Evolutionary conservation across 148 eudicot genomes (phyloP), one percentile per base, ranked within the genome.

Genomic region (Fagopyrum esculentum): DNA sequence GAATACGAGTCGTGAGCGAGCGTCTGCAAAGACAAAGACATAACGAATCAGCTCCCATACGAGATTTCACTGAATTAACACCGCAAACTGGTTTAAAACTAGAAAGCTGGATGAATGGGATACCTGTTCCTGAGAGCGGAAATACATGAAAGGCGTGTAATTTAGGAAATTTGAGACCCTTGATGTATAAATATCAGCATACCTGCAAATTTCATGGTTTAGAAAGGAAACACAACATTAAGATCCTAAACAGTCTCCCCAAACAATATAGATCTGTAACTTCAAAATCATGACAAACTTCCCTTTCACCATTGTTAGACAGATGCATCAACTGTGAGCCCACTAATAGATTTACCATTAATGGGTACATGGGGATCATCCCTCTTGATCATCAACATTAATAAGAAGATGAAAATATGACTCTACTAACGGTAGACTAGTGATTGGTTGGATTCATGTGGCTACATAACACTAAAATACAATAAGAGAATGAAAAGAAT

Each of bases 171-270:
- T 93, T 59, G 98, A 94, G 66, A 94, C 98, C 78, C 98, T 81
- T 12, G 98, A 94, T n/a, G 98, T 94, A 78, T 94, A 94, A 61
- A 94, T 91, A 83, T 94, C 98, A 73, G 98, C 98, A 82, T 94
- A 94, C 87, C 98, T 94, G 87, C 79, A 82, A 45, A 51, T 54
- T 15, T 26, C 6, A 59, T 61, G 50, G 44, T 61, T 48, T 29
- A 56, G 15, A 19, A 22, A 51, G n/a, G 45, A 64, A 75, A 35
- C 0, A 35, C 40, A 35, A 35, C 40, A 35, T 35, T 35, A 35
- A 35, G 40, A 35, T 35, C 40, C 40, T 2, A 35, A 1, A 35
- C 40, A 35, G 26, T 22, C 26, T 22, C 26, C 26, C 40, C 40
- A 35, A 1, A 35, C 40, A 35, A 35, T 35, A 35, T 35, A 35